Evolutionary conservation across 1,139 yeast species (phyloP).

Genomic region (Hyphopichia pseudoburtonii): DNA sequence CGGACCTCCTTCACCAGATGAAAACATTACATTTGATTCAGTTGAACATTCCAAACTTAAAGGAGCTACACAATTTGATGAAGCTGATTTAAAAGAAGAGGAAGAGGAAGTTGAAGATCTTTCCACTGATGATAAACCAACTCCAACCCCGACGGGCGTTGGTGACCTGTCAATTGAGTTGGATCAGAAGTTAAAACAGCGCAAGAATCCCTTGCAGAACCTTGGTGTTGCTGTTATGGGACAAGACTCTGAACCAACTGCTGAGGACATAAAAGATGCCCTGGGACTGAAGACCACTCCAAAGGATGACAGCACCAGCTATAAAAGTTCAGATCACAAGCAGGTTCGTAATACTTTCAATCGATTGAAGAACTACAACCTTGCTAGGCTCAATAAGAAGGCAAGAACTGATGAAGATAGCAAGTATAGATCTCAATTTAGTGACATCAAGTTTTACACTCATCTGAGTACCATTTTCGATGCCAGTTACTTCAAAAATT

Average conservation of each 20-base stretch:
- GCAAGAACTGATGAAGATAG: constrained; percentile 1
- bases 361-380: constrained; percentile 5
- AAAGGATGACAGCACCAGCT: too few relatives aligned
- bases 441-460: constrained; percentile 44
- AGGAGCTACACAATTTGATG: background rate
- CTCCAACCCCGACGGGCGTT: too few relatives aligned
- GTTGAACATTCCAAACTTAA: too few relatives aligned
- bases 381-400: constrained; percentile 7
- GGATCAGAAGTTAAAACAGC: background rate
- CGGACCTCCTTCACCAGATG: background rate
- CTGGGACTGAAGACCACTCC: background rate
- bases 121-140: too few relatives aligned
- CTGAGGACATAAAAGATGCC: background rate
- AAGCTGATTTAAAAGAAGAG: background rate
- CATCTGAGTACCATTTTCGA: constrained; percentile 52
- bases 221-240: background rate
- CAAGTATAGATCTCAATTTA: constrained; percentile 30
- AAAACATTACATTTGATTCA: too few relatives aligned
- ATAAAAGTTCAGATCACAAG: constrained; percentile 1
- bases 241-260: background rate
- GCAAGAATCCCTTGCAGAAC: background rate
- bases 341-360: constrained; percentile 4
- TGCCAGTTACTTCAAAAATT: constrained; percentile 32
- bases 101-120: too few relatives aligned
- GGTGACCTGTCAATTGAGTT: too few relatives aligned